Evolutionary conservation across 805 yeast species (phyloP), one percentile per base, ranked within the genome.

Genomic region (Candida pini): DNA sequence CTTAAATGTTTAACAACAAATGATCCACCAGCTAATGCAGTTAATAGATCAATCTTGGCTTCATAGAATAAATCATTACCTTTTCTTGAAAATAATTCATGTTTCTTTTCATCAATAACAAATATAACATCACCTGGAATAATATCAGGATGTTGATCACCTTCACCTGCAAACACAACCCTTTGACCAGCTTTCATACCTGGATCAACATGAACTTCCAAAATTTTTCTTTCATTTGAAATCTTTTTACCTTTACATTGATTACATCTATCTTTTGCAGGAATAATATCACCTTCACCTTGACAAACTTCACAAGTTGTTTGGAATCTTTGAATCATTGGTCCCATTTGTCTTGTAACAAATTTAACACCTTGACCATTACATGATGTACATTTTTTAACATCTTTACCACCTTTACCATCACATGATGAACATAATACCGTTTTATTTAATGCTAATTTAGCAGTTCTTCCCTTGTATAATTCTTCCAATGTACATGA

Each of bases 291-390:
- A 60, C 99, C 99, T 40, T 81, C 71, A 58, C 97, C 98, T 47
- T 77, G 66, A 78, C 99, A 92, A 40, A 65, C 80, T 49, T 84
- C 90, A 82, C 99, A 92, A 35, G 78, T 79, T 30, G 94, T 78
- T 69, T 92, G 97, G 78, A 85, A 85, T 73, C 96, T 84, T 71
- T 92, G 99, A 55, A 92, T 84, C 89, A 92, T 87, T 48, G 96
- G 96, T 51, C 99, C 99, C 96, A 92, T 89, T 67, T 92, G 97
- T 70, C 95, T 84, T 34, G 96, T 86, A 48, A 88, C 82, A 47
- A 90, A 81, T 64, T 77, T 85, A 62, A 81, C 66, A 75, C 99
- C 99, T 52, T 75, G 73, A 64, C 99, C 99, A 56, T 76, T 74
- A 79, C 99, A 92, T 26, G 77, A 60, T 34, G 78, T 47, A 78